These are phyloP conservation scores for Ailanthus altissimus DNA, from an alignment of 345 rosid species.

Conservation along the genomic window DNA sequence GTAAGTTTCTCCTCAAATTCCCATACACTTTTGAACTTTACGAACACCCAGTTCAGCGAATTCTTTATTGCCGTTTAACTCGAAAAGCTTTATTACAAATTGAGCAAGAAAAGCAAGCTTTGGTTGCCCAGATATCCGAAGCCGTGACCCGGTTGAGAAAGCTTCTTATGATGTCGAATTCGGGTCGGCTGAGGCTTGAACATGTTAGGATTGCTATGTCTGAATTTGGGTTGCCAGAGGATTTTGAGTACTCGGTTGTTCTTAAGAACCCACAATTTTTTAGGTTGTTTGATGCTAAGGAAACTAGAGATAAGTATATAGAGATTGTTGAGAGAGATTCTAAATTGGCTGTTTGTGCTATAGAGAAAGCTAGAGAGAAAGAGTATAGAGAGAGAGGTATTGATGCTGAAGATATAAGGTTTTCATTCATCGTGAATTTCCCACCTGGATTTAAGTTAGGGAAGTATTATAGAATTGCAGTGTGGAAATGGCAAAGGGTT, in stretches of 20 bases:
- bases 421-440: constrained; percentile 76
- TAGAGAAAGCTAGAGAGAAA: constrained; percentile 79
- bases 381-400: constrained; percentile 84
- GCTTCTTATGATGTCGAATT: constrained; percentile 78
- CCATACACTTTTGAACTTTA: constrained; percentile 82
- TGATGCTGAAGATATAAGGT: constrained; percentile 82
- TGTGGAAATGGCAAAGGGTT: constrained; percentile 95
- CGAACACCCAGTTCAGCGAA: constrained; percentile 91
- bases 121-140: constrained; percentile 59
- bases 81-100: constrained; percentile 69
- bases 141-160: constrained; percentile 72
- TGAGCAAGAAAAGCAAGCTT: constrained; percentile 60
- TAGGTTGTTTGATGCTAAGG: constrained; percentile 62
- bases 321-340: constrained; percentile 70
- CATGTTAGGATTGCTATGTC: constrained; percentile 75
- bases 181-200: constrained; percentile 74
- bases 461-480: constrained; percentile 82
- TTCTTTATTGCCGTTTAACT: constrained; percentile 72
- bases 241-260: constrained; percentile 80
- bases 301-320: constrained; percentile 78
- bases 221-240: constrained; percentile 90
- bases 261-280: constrained; percentile 69
- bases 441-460: constrained; percentile 96
- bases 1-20: constrained; percentile 74
- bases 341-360: constrained; percentile 57